phyloP scores from a whole-genome alignment of 2,329 filamentous ascomycete genomes.

The Pezicula neosporulosa region DNA sequence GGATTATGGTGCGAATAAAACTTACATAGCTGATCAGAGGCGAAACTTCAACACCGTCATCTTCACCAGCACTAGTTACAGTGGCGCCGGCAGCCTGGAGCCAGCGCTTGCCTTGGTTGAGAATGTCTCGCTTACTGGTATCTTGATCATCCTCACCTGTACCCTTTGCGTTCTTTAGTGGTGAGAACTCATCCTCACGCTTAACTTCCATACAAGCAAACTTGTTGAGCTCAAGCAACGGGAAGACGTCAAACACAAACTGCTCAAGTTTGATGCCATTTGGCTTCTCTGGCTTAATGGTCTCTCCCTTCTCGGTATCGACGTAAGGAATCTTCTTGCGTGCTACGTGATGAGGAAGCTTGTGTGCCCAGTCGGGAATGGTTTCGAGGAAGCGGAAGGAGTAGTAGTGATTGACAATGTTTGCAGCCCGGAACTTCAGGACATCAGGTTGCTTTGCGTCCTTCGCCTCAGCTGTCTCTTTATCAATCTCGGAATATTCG shows the following conservation, averaged over 20 bases:
- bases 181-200: slow-evolving; percentile 97
- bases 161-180: slow-evolving; percentile 84
- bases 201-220: slow-evolving; percentile 96
- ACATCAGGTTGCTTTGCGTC: slow-evolving; percentile 77
- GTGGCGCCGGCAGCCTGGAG: slow-evolving; percentile 72
- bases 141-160: slow-evolving; percentile 91
- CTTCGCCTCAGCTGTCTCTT: slow-evolving; percentile 81
- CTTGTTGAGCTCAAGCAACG: slow-evolving; percentile 77
- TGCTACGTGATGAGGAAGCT: slow-evolving; percentile 91
- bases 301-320: slow-evolving; percentile 72
- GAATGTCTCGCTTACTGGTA: slow-evolving; percentile 86
- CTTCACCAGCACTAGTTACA: slow-evolving; percentile 61
- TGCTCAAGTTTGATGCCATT: slow-evolving; percentile 99
- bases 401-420: slow-evolving; percentile 99
- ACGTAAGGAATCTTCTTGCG: slow-evolving; percentile 96
- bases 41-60: slow-evolving; percentile 80
- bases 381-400: slow-evolving; percentile 88
- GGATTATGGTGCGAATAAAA: slow-evolving; percentile 26
- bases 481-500: slow-evolving; percentile 96
- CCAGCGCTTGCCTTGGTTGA: slow-evolving; percentile 88
- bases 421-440: slow-evolving; percentile 94
- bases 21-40: slow-evolving; percentile 94
- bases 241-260: slow-evolving; percentile 98
- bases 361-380: slow-evolving; percentile 81
- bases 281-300: slow-evolving; percentile 86